These are phyloP conservation scores for Graphium sp. DNA, from an alignment of 2,329 filamentous ascomycete species.

Conservation along the genomic window DNA sequence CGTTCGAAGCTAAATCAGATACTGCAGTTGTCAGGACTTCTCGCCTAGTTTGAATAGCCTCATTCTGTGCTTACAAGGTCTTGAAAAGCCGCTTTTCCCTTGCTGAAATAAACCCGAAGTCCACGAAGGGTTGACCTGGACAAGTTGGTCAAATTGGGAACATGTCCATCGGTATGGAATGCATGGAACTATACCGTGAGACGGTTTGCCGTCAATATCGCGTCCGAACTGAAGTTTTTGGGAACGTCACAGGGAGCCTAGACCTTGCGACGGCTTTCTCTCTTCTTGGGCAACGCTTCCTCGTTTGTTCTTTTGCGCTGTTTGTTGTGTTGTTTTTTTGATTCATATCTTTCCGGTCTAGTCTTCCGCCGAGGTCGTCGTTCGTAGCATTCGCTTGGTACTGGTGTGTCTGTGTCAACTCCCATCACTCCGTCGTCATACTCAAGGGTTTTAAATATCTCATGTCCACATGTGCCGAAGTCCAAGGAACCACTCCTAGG, in stretches of 20 bases:
- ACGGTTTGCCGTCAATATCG: slow-evolving; percentile 21
- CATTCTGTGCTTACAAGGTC: too few relatives aligned
- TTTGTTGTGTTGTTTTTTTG: slow-evolving; percentile 12
- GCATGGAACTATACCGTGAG: slow-evolving; percentile 16
- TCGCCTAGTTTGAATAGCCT: too few relatives aligned
- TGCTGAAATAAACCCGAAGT: slow-evolving; percentile 16
- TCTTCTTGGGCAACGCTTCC: slow-evolving; percentile 7
- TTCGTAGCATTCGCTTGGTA: slow-evolving; percentile 17
- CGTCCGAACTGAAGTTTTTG: slow-evolving; percentile 35
- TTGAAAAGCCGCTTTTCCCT: too few relatives aligned
- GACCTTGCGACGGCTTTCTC: slow-evolving; percentile 7
- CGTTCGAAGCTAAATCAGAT: slow-evolving; percentile 32
- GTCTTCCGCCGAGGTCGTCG: slow-evolving; percentile 38
- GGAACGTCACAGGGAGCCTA: slow-evolving; percentile 28
- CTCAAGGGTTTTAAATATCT: too few relatives aligned
- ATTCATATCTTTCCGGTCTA: slow-evolving; percentile 35
- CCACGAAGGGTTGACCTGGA: slow-evolving; percentile 16
- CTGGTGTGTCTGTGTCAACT: slow-evolving; percentile 7
- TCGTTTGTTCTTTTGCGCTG: slow-evolving; percentile 2
- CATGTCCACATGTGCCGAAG: too few relatives aligned
- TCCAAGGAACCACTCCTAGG: too few relatives aligned
- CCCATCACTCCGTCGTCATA: too few relatives aligned
- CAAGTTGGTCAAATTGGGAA: not conserved
- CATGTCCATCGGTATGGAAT: not conserved
- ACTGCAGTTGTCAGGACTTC: too few relatives aligned